Conservation (phyloP, 805 yeast species). For the Wickerhamiella qilinensis region DNA sequence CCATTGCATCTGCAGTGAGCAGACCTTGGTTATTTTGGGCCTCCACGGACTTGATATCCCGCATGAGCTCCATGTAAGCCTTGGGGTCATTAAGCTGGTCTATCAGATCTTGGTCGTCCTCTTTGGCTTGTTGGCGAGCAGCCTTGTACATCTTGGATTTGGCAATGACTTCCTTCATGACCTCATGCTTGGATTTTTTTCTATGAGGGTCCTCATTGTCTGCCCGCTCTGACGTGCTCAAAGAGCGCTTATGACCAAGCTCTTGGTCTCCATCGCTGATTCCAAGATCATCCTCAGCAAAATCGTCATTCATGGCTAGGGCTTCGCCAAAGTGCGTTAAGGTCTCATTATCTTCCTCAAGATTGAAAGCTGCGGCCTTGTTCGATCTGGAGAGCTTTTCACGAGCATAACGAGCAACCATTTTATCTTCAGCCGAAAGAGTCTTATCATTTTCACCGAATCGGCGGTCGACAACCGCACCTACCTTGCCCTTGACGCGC, state of each 20-base stretch:
- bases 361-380: constrained; percentile 47
- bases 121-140: constrained; percentile 26
- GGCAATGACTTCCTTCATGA: constrained; percentile 29
- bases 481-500: constrained; percentile 50
- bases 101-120: constrained; percentile 22
- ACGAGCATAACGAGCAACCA: constrained; percentile 86
- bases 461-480: constrained; percentile 70
- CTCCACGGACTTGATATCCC: constrained; percentile 14
- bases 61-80: constrained; percentile 20
- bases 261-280: constrained; percentile 24
- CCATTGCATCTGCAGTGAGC: constrained; percentile 6
- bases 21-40: not conserved
- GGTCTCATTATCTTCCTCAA: constrained; percentile 36
- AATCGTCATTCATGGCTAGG: constrained; percentile 41
- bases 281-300: constrained; percentile 32
- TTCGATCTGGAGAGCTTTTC: constrained; percentile 48
- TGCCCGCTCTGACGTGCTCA: constrained; percentile 1
- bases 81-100: constrained; percentile 23
- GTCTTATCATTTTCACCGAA: constrained; percentile 72
- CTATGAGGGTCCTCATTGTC: constrained; percentile 22
- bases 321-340: constrained; percentile 72
- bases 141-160: constrained; percentile 27
- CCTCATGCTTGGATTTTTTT: constrained; percentile 26
- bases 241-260: constrained; percentile 8
- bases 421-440: constrained; percentile 76